These are phyloP conservation scores for Acer saccharum DNA, from an alignment of 345 rosid species.

Conservation along the genomic window DNA sequence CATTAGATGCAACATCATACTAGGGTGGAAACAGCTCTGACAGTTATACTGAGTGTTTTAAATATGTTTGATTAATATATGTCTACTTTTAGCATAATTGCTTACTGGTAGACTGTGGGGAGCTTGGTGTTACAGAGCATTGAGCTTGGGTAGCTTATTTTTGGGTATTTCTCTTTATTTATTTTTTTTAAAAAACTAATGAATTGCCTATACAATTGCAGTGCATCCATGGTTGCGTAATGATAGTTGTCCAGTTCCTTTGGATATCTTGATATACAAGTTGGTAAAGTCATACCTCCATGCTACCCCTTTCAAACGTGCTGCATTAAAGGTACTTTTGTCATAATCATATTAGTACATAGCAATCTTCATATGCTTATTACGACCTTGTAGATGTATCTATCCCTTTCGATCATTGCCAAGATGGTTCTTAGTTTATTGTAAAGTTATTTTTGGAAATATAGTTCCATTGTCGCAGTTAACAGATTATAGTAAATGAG, in stretches of 20 bases:
- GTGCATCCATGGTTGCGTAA: slow-evolving; percentile 79
- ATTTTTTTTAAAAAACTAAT: background rate
- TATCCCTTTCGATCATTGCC: background rate
- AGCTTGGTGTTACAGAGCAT: background rate
- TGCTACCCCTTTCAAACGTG: slow-evolving; percentile 70
- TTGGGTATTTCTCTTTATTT: background rate
- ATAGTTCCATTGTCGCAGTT: background rate
- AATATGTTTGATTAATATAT: background rate
- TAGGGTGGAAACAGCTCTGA: background rate
- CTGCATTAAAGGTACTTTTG: slow-evolving; percentile 65
- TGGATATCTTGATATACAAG: slow-evolving; percentile 73
- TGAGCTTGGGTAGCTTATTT: background rate
- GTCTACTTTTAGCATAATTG: background rate
- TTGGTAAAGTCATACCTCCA: slow-evolving; percentile 69
- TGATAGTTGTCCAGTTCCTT: slow-evolving; percentile 50
- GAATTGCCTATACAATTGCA: slow-evolving; percentile 30
- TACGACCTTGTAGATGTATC: background rate
- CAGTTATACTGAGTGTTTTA: background rate
- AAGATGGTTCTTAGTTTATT: background rate
- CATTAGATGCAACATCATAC: background rate
- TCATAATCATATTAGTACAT: background rate
- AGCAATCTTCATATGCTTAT: background rate
- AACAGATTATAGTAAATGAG: background rate
- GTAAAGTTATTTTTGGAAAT: background rate
- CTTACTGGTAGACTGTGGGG: background rate